Percentiles rank a stretch among this genome's conserved stretches.
Conservation (phyloP, 2,329 filamentous ascomycete species). For the Zelopaecilomyces penicillatus region DNA sequence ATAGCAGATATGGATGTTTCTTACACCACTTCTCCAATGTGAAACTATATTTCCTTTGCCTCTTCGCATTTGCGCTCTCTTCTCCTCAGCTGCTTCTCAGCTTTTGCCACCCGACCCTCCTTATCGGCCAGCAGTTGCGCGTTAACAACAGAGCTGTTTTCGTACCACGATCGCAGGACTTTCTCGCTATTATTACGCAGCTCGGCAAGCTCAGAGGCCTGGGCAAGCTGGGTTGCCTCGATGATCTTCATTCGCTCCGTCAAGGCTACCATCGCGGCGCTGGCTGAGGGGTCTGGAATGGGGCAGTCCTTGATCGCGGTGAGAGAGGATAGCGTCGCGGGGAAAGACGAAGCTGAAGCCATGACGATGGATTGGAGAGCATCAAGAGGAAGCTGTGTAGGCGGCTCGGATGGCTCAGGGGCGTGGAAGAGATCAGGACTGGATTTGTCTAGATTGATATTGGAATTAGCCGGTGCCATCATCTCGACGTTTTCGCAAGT, state of each 20-base stretch:
- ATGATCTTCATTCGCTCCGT: slow-evolving; percentile 54
- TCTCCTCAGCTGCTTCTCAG: slow-evolving; percentile 58
- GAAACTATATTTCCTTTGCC: slow-evolving; percentile 23
- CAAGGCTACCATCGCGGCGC: slow-evolving; percentile 48
- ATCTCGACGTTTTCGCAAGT: too few relatives aligned
- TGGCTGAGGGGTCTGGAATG: slow-evolving; percentile 46
- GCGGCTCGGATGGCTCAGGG: slow-evolving; percentile 36
- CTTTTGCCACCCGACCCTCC: slow-evolving; percentile 56
- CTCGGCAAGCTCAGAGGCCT: slow-evolving; percentile 54
- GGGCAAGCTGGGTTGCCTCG: slow-evolving; percentile 51
- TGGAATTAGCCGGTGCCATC: not conserved
- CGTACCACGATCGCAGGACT: slow-evolving; percentile 63
- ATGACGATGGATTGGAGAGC: slow-evolving; percentile 48
- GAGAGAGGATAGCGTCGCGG: slow-evolving; percentile 47
- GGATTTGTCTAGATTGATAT: slow-evolving; percentile 35
- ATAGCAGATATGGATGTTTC: too few relatives aligned
- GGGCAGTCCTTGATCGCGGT: slow-evolving; percentile 49
- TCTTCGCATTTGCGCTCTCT: slow-evolving; percentile 51
- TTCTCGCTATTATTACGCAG: slow-evolving; percentile 55
- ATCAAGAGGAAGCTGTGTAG: slow-evolving; percentile 42
- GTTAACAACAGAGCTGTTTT: slow-evolving; percentile 58
- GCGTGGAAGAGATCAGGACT: slow-evolving; percentile 48
- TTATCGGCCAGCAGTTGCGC: slow-evolving; percentile 63
- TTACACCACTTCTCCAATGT: too few relatives aligned
- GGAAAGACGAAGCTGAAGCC: slow-evolving; percentile 46